A percentile compares a stretch with the other conserved stretches of the same genome.
Conservation (phyloP, 306 rosid genomes). For the Cicer chorassanicum region DNA sequence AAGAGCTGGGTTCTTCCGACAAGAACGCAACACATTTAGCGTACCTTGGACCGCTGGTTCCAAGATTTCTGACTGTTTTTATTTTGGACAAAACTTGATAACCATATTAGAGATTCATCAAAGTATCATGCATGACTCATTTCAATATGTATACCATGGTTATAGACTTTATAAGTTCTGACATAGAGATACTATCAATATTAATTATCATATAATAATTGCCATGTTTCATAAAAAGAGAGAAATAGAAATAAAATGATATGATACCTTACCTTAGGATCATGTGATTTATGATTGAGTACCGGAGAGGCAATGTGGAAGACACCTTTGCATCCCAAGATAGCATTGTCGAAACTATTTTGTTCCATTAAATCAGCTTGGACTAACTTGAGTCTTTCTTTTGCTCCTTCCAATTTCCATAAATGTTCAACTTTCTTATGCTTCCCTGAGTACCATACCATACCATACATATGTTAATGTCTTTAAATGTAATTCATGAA, state of each 20-base stretch:
- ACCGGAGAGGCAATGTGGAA: constrained; percentile 96
- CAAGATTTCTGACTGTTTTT: constrained; percentile 65
- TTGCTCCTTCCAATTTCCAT: constrained; percentile 85
- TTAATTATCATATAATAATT: neutral
- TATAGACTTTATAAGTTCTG: neutral
- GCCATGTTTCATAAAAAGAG: neutral
- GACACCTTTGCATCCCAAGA: constrained; percentile 81
- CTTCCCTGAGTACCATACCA: constrained; percentile 51
- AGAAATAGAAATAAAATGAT: neutral
- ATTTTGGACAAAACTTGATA: neutral
- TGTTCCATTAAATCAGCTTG: constrained; percentile 78
- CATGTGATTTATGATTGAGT: constrained; percentile 56
- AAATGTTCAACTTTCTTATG: constrained; percentile 67
- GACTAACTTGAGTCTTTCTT: constrained; percentile 70
- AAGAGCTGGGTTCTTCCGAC: constrained; percentile 63
- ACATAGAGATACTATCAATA: neutral
- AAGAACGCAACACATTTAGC: constrained; percentile 75
- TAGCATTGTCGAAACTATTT: constrained; percentile 79
- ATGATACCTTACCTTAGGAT: constrained; percentile 69
- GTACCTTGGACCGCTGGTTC: constrained; percentile 79
- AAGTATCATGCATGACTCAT: constrained; percentile 2
- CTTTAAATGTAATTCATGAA: too few species aligned
- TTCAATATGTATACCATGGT: constrained; percentile 1
- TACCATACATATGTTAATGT: too few species aligned
- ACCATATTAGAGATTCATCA: neutral